Conservation (phyloP, 2,329 filamentous ascomycete genomes). For the Cordyceps cateniannulata region DNA sequence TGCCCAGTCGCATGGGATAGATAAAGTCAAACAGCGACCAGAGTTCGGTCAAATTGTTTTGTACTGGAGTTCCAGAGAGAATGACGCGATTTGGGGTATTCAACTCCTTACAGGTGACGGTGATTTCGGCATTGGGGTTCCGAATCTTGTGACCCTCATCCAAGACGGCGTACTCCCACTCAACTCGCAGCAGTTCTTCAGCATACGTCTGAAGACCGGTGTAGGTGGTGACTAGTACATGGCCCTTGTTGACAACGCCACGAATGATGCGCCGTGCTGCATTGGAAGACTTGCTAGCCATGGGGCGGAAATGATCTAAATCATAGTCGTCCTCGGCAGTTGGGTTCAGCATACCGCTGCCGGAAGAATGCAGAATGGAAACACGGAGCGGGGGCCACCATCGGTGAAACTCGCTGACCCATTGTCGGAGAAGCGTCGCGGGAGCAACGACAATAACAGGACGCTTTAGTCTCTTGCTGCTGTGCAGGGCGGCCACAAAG, state of each 20-base stretch:
- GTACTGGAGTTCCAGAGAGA: conserved; percentile 92
- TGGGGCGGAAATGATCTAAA: conserved; percentile 35
- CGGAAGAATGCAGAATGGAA: conserved; percentile 89
- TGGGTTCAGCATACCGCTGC: conserved; percentile 93
- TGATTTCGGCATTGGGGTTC: conserved; percentile 92
- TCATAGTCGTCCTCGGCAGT: conserved; percentile 49
- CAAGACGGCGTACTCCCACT: conserved; percentile 91
- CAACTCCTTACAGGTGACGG: conserved; percentile 90
- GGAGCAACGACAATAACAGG: conserved; percentile 90
- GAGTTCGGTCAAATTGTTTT: conserved; percentile 90
- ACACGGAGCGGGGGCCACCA: conserved; percentile 99
- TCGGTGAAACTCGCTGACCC: conserved; percentile 96
- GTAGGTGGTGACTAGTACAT: conserved; percentile 93
- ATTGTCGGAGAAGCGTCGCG: conserved; percentile 91
- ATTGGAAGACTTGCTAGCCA: conserved; percentile 34
- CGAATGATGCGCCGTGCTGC: conserved; percentile 76
- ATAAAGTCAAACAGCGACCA: conserved; percentile 99
- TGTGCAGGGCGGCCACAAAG: conserved; percentile 84
- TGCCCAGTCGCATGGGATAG: conserved; percentile 91
- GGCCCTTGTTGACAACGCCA: conserved; percentile 74
- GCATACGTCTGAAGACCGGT: conserved; percentile 91
- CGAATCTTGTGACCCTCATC: conserved; percentile 98
- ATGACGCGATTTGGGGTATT: conserved; percentile 87
- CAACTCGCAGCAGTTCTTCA: conserved; percentile 69
- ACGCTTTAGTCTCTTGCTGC: conserved; percentile 76